Evolutionary conservation across 2,329 filamentous ascomycete species (phyloP), one percentile per base, ranked within the genome.

Genomic region (Apiospora pterosperma): DNA sequence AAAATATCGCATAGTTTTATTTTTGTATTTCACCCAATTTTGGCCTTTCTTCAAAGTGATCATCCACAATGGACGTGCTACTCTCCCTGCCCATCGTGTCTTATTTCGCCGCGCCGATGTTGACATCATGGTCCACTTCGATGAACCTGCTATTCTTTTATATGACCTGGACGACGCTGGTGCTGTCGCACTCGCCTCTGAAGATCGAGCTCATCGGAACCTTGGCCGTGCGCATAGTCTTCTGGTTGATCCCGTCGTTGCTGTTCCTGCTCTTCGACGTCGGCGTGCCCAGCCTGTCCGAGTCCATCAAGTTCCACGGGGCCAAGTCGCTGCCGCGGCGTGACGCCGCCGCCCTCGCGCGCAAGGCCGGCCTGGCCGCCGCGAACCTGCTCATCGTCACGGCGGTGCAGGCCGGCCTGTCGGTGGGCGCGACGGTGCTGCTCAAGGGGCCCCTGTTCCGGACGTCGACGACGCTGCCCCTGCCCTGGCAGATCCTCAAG

Each of bases 91-190:
- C 91, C 1, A 84, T 92, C 68, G 78, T 92, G 44, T 91, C 90
- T 34, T 91, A 89, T 72, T 82, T 91, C 70, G 80, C 89, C 60
- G 83, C 87, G 23, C 85, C 87, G 2, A 81, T 84, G 59, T 75
- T 88, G 65, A 85, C 87, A 7, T 90, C 91, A 7, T 93, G 90
- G 80, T 90, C 83, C 16, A 95, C 93, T 1, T 93, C 90, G 1
- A 82, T 97, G 68, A 97, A 96, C 76, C 80, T 97, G 28, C 80
- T 96, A 67, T 94, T 97, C 81, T 96, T 97, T 78, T 95, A 93
- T 76, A 86, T 97, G 80, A 95, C 92, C 70, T 97, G 93, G 93
- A 88, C 88, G 6, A 95, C 92, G 0, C 84, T 97, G 36, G 88
- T 96, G 42, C 81, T 95, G 3, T 91, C 90, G 7, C 91, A 96